Percentiles rank a stretch among this genome's conserved stretches.
These are phyloP conservation scores for Phytophthora pseudosyringae DNA, from an alignment of 352 stramenopile genomes.

Conservation along the genomic window DNA sequence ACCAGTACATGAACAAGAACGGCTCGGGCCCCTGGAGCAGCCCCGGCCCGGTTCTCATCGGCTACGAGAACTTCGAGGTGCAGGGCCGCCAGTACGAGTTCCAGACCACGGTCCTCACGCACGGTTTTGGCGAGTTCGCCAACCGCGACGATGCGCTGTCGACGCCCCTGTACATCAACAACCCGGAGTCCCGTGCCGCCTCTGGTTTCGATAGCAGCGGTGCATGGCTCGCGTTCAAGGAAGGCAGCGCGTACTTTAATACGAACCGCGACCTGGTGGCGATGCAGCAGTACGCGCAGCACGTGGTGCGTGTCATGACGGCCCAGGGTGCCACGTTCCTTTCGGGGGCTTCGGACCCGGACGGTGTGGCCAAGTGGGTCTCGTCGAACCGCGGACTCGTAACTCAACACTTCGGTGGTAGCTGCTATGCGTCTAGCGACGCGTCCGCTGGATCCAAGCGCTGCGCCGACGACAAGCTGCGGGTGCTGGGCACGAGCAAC, in stretches of 20 bases:
- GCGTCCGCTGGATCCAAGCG: conserved; percentile 43
- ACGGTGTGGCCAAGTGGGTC: conserved; percentile 55
- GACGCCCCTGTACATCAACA: conserved; percentile 66
- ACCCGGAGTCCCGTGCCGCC: conserved; percentile 54
- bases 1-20: conserved; percentile 61
- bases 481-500: conserved; percentile 70
- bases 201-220: conserved; percentile 55
- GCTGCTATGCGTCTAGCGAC: conserved; percentile 73
- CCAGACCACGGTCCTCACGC: conserved; percentile 57
- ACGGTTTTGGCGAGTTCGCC: conserved; percentile 50
- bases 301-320: conserved; percentile 49
- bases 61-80: conserved; percentile 64
- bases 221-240: conserved; percentile 46
- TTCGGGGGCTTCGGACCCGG: conserved; percentile 29
- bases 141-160: conserved; percentile 45
- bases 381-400: conserved; percentile 27
- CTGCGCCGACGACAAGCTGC: conserved; percentile 66
- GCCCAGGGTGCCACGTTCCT: conserved; percentile 59
- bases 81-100: conserved; percentile 66
- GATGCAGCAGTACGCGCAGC: conserved; percentile 54
- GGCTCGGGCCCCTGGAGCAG: conserved; percentile 48
- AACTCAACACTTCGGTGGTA: conserved; percentile 73
- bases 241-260: conserved; percentile 46
- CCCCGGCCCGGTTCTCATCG: conserved; percentile 59
- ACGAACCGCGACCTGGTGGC: conserved; percentile 59